Percentiles rank a stretch among this genome's conserved stretches.
phyloP scores from a whole-genome alignment of 225 moss, liverwort and hornwort genomes.

The Polytrichum formosum region DNA sequence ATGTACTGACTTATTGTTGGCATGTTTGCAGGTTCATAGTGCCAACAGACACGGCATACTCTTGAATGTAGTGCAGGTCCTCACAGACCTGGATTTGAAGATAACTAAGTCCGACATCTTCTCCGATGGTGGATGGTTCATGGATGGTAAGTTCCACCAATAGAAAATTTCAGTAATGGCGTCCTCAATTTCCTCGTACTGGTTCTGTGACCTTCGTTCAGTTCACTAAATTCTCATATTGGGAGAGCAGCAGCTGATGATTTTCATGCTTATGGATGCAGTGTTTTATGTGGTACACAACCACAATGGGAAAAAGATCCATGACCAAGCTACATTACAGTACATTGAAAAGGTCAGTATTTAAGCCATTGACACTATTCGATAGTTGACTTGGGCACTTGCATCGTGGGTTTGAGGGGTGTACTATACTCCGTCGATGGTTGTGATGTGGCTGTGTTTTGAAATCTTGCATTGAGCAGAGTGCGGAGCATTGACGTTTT shows the following conservation, averaged over 20 bases:
- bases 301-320: slow-evolving; percentile 3
- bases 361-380: too few relatives aligned
- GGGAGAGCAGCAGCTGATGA: too few relatives aligned
- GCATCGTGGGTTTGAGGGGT: not conserved
- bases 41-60: slow-evolving; percentile 14
- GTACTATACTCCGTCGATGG: not conserved
- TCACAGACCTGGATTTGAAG: slow-evolving; percentile 16
- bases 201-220: not conserved
- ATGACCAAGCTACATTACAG: slow-evolving; percentile 2
- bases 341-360: slow-evolving; percentile 13
- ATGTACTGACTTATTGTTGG: too few relatives aligned
- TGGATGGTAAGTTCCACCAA: slow-evolving; percentile 15
- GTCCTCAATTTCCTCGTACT: too few relatives aligned
- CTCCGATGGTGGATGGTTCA: slow-evolving; percentile 15
- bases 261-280: not conserved
- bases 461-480: too few relatives aligned
- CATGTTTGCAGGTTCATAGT: slow-evolving; percentile 10
- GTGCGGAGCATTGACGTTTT: too few relatives aligned
- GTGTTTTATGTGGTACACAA: slow-evolving; percentile 14
- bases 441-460: too few relatives aligned
- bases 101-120: slow-evolving; percentile 11
- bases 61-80: slow-evolving; percentile 16
- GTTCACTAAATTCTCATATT: not conserved
- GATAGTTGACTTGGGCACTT: not conserved
- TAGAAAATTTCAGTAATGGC: too few relatives aligned